Percentiles rank a stretch among this genome's conserved stretches.
These are phyloP conservation scores for Penicillium sp. DNA, from an alignment of 2,329 filamentous ascomycete species.

Conservation along the genomic window DNA sequence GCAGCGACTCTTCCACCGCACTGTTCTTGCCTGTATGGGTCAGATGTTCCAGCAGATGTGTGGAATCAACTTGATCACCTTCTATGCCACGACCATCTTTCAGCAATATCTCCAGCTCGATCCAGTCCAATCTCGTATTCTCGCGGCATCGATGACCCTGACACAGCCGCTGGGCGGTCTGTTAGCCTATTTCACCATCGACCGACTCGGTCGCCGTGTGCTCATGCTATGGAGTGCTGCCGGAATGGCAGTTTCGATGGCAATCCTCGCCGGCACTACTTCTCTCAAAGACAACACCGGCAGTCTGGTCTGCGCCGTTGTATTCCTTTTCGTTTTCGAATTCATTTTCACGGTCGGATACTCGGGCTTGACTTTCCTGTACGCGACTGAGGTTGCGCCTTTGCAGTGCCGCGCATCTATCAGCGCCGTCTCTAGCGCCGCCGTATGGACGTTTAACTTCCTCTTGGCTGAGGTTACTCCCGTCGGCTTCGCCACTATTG, in stretches of 20 bases:
- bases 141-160: constrained; percentile 11
- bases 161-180: constrained; percentile 39
- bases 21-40: constrained; percentile 33
- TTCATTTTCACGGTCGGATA: constrained; percentile 19
- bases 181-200: constrained; percentile 43
- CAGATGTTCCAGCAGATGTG: constrained; percentile 42
- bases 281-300: constrained; percentile 1
- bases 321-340: constrained; percentile 14
- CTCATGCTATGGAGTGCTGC: constrained; percentile 26
- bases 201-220: constrained; percentile 33
- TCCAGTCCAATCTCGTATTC: constrained; percentile 4
- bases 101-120: constrained; percentile 8
- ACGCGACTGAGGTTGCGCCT: constrained; percentile 14
- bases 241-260: constrained; percentile 15
- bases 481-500: constrained; percentile 12
- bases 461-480: constrained; percentile 20
- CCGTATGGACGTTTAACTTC: constrained; percentile 20
- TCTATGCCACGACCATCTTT: constrained; percentile 27
- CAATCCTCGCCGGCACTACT: constrained; percentile 8
- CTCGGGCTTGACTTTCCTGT: constrained; percentile 16
- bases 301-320: constrained; percentile 12
- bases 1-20: constrained; percentile 37
- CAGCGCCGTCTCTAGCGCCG: constrained; percentile 14
- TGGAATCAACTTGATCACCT: constrained; percentile 39
- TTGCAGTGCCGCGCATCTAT: constrained; percentile 14